Evolutionary conservation across 176 grass and related monocot species (phyloP).

Genomic region (Hordeum marinum): DNA sequence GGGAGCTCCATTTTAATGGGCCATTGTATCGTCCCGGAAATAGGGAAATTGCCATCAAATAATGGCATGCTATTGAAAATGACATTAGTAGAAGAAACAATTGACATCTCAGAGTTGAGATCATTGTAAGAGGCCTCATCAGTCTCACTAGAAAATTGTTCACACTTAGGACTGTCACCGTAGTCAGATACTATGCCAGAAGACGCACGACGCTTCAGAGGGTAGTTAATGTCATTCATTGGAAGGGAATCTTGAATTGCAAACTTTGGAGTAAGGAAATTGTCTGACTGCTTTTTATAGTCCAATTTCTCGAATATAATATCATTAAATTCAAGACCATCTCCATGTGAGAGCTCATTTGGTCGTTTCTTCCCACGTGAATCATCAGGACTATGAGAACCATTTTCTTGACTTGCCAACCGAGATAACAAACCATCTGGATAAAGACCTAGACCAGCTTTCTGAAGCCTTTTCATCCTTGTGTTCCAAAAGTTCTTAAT

Average conservation of each 20-base stretch:
- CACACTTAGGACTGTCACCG: background rate
- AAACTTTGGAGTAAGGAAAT: background rate
- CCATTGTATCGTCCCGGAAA: slow-evolving; percentile 36
- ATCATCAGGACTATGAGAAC: slow-evolving; percentile 3
- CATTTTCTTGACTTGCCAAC: slow-evolving; percentile 35
- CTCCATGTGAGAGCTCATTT: slow-evolving; percentile 22
- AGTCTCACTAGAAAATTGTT: slow-evolving; percentile 10
- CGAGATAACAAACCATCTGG: slow-evolving; percentile 33
- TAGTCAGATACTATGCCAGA: slow-evolving; percentile 1
- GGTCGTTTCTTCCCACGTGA: slow-evolving; percentile 19
- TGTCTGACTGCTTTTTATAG: background rate
- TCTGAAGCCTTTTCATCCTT: slow-evolving; percentile 44
- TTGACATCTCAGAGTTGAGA: slow-evolving; percentile 18
- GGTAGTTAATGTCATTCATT: background rate
- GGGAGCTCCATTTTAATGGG: slow-evolving; percentile 54
- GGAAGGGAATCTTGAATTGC: background rate
- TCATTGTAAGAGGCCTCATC: slow-evolving; percentile 4
- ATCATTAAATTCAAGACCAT: background rate
- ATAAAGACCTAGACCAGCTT: slow-evolving; percentile 45
- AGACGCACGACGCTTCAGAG: background rate
- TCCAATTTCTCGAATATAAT: slow-evolving; percentile 30
- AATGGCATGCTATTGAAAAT: slow-evolving; percentile 14
- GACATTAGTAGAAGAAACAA: slow-evolving; percentile 22
- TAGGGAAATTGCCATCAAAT: slow-evolving; percentile 47
- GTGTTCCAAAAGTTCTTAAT: slow-evolving; percentile 90